Evolutionary conservation across 2,329 filamentous ascomycete species (phyloP).

Genomic region (Sporothrix schenckii): DNA sequence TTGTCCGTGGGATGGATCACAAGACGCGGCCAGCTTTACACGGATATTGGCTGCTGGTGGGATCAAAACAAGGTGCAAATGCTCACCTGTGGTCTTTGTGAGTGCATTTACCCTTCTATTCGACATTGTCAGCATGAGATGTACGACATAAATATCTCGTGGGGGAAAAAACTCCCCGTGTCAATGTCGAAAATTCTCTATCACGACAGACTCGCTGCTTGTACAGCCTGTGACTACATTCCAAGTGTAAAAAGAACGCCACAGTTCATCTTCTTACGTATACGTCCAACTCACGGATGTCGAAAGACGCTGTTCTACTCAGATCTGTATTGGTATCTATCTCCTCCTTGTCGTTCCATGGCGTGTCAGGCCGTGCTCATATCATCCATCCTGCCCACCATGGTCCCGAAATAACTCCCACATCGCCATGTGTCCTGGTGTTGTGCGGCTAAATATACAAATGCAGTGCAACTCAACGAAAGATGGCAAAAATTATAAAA

Average conservation of each 20-base stretch:
- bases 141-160: not conserved
- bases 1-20: not conserved
- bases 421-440: constrained; percentile 27
- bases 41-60: not conserved
- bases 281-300: not conserved
- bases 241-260: not conserved
- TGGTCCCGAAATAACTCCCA: constrained; percentile 24
- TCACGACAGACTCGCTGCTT: not conserved
- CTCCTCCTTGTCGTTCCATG: not conserved
- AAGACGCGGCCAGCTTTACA: not conserved
- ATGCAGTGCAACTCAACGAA: constrained; percentile 5
- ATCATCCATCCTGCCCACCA: not conserved
- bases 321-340: constrained; percentile 29
- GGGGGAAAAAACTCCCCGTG: not conserved
- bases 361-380: not conserved
- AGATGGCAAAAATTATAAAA: not conserved
- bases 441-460: constrained; percentile 16
- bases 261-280: too few species aligned
- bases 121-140: too few species aligned
- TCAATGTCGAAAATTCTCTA: not conserved
- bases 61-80: not conserved
- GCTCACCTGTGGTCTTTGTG: constrained; percentile 5
- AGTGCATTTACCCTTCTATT: not conserved
- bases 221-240: not conserved
- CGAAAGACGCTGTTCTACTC: not conserved